Percentiles rank a stretch among this genome's conserved stretches.
Evolutionary conservation across 2,329 filamentous ascomycete genomes (phyloP).

Genomic region (Grosmannia serpens): DNA sequence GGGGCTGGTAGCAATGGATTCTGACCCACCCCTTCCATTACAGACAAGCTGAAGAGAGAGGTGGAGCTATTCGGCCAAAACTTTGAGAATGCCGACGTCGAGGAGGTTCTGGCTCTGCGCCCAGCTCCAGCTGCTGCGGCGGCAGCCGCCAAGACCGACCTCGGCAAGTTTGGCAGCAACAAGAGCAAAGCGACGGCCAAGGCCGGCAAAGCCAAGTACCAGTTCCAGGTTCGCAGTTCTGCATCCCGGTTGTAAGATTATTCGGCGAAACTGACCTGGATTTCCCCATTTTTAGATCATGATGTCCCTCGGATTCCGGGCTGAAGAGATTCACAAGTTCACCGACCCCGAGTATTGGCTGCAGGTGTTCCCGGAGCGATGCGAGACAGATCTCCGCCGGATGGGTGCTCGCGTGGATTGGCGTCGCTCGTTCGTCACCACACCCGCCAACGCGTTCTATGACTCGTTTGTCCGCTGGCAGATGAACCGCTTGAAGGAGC

Average conservation of each 20-base stretch:
- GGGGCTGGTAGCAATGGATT: background rate
- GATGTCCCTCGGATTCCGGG: conserved; percentile 74
- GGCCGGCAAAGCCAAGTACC: conserved; percentile 87
- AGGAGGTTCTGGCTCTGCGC: conserved; percentile 36
- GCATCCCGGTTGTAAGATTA: background rate
- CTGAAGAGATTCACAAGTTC: conserved; percentile 85
- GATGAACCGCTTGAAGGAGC: conserved; percentile 81
- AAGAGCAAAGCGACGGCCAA: conserved; percentile 89
- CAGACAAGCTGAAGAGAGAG: conserved; percentile 77
- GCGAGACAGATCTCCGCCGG: conserved; percentile 66
- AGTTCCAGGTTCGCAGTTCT: conserved; percentile 42
- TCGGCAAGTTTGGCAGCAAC: conserved; percentile 84
- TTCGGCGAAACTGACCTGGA: background rate
- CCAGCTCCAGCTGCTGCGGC: conserved; percentile 50
- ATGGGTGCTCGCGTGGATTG: conserved; percentile 86
- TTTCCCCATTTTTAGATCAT: conserved; percentile 48
- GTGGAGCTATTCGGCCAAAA: conserved; percentile 79
- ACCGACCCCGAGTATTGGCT: conserved; percentile 74
- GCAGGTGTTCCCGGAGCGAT: conserved; percentile 72
- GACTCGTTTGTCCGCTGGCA: conserved; percentile 95
- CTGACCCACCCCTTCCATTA: conserved; percentile 21
- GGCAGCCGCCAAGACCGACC: conserved; percentile 53
- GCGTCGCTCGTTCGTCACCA: conserved; percentile 86
- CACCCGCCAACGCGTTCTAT: conserved; percentile 93
- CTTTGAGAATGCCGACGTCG: conserved; percentile 52